phyloP scores from a whole-genome alignment of 1,284 basidiomycete species.

The Xanthoconium separans region DNA sequence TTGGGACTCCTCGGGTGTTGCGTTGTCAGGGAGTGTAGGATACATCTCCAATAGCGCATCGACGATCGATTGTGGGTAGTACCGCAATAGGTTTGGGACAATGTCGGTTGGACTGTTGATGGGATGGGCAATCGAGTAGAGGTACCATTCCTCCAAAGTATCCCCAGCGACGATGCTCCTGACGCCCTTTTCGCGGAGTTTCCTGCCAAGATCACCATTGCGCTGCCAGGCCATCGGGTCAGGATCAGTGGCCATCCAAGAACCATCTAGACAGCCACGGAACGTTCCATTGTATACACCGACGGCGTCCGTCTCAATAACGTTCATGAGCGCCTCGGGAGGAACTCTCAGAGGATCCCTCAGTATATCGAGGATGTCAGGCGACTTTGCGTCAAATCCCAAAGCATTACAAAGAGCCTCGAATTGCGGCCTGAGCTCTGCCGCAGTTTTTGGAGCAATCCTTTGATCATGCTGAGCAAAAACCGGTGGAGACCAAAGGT shows the following conservation, averaged over 20 bases:
- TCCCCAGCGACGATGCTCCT: constrained; percentile 62
- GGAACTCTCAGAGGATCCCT: constrained; percentile 41
- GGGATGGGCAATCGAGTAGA: constrained; percentile 68
- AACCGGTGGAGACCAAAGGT: background rate
- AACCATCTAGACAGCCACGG: constrained; percentile 57
- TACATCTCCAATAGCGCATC: constrained; percentile 47
- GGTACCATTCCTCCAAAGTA: constrained; percentile 71
- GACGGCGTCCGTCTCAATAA: constrained; percentile 54
- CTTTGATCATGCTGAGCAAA: background rate
- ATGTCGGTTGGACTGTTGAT: constrained; percentile 49
- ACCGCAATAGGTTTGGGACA: constrained; percentile 55
- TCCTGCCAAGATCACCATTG: constrained; percentile 52
- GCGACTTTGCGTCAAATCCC: constrained; percentile 47
- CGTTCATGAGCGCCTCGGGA: constrained; percentile 52
- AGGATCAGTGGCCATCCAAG: constrained; percentile 51
- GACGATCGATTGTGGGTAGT: constrained; percentile 54
- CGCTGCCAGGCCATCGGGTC: constrained; percentile 69
- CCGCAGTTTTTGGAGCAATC: constrained; percentile 49
- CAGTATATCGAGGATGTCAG: constrained; percentile 49
- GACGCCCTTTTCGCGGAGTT: constrained; percentile 58
- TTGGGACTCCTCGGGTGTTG: constrained; percentile 3
- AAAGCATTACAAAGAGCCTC: constrained; percentile 57
- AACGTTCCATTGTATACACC: constrained; percentile 59
- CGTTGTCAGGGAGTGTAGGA: constrained; percentile 35
- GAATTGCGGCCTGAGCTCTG: constrained; percentile 60